A percentile compares a stretch with the other conserved stretches of the same genome.
Conservation (phyloP, 2,329 filamentous ascomycete genomes). For the Aspergillus ochraceoroseus region DNA sequence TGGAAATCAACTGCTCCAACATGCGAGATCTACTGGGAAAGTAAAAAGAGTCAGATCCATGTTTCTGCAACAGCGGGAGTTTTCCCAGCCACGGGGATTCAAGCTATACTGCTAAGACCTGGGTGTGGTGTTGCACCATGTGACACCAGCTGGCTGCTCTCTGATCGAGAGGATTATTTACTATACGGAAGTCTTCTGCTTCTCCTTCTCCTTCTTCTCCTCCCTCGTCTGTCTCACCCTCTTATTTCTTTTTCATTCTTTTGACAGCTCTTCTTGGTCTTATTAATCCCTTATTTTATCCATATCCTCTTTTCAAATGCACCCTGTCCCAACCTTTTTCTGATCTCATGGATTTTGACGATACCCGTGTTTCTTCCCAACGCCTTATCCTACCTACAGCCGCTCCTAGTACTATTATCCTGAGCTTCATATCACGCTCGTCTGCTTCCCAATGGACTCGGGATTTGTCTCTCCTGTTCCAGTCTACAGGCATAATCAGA, state of each 20-base stretch:
- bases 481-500: background rate
- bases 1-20: too few relatives aligned
- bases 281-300: background rate
- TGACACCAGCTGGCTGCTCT: too few relatives aligned
- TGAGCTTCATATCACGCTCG: constrained; percentile 4
- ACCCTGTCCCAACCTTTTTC: background rate
- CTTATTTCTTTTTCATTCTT: background rate
- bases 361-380: background rate
- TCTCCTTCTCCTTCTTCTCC: background rate
- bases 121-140: too few relatives aligned
- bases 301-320: background rate
- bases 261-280: background rate
- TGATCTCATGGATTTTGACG: background rate
- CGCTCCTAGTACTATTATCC: too few relatives aligned
- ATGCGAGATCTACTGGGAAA: too few relatives aligned
- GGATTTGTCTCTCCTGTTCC: background rate
- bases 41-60: too few relatives aligned
- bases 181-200: background rate
- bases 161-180: too few relatives aligned
- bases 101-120: too few relatives aligned
- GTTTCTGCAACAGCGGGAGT: too few relatives aligned
- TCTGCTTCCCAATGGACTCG: constrained; percentile 8
- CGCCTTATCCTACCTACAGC: background rate
- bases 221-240: background rate
- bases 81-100: too few relatives aligned